Base-by-base conservation (phyloP, 2,329 filamentous ascomycete genomes). In the Alternaria conjuncta region DNA sequence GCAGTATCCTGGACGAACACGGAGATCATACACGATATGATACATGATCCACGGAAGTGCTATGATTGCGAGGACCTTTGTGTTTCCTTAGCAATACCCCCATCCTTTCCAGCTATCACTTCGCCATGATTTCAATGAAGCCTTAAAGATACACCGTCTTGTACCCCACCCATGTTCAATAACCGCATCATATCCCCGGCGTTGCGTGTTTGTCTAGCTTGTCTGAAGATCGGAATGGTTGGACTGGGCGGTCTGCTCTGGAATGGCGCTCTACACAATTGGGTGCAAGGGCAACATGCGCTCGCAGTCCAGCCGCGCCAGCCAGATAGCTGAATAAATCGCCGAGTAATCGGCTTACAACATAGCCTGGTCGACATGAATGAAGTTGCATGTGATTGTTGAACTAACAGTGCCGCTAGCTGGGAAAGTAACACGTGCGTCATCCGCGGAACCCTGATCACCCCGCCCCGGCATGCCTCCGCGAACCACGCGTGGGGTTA, bases 111-210 rank as follows among this genome's bases (percentile, higher is more conserved):
- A 73, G 67, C 61, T 60, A 66, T 63, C 70, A 75, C 73, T 70
- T 68, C 62, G 69, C 73, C 70, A 79, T 72, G 75, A 77, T 71
- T 73, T 69, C 63, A 71, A 78, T 73, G 73, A 75, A 78, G 72
- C 77, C 78, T 79, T 67, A 69, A 78, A 73, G 77, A 80, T 80
- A 77, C 78, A 80, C 78, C 78, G 78, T 80, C 78, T 75, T 80
- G 78, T 80, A 79, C 76, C 76, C 75, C 76, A 69, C 63, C 62
- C 68, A 71, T 70, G 65, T 69, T 64, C 66, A 68, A 62, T 71
- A 77, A 66, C 75, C 77, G 77, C 78, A 80, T 80, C 78, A 80
- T 80, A 79, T 79, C 76, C 77, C 77, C 68, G 78, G 78, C 76
- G 78, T 79, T 78, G 69, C 62, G 71, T 75, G 69, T 75, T 75